Percentiles rank a stretch among this genome's conserved stretches.
Conservation (phyloP, 2,329 filamentous ascomycete species). For the Aspergillus oerlinghausenensis region DNA sequence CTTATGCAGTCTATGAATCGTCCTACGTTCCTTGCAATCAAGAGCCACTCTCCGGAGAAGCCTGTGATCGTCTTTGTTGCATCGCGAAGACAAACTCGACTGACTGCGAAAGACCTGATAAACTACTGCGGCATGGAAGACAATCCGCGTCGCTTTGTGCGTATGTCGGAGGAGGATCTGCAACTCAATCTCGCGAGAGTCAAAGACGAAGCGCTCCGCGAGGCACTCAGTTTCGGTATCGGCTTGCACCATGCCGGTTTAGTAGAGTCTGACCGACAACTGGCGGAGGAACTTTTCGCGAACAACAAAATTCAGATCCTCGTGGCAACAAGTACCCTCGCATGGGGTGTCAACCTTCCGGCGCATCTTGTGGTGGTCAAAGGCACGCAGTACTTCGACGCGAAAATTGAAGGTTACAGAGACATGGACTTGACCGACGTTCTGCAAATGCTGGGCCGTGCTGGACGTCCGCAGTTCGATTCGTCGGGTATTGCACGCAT, state of each 20-base stretch:
- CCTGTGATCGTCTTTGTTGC: conserved; percentile 98
- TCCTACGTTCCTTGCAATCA: conserved; percentile 92
- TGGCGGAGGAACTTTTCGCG: conserved; percentile 90
- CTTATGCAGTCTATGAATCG: conserved; percentile 99
- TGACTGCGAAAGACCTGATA: conserved; percentile 94
- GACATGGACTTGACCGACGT: conserved; percentile 99
- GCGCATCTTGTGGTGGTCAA: conserved; percentile 97
- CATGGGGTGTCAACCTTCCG: conserved; percentile 96
- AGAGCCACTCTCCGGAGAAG: conserved; percentile 92
- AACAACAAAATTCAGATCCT: conserved; percentile 98
- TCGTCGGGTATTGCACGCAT: conserved; percentile 93
- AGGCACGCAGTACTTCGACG: conserved; percentile 96
- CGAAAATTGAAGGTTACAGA: conserved; percentile 94
- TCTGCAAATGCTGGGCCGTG: conserved; percentile 93
- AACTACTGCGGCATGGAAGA: conserved; percentile 99
- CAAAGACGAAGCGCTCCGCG: conserved; percentile 86
- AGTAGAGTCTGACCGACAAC: conserved; percentile 85
- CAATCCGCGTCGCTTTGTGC: conserved; percentile 85
- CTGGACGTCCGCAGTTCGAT: conserved; percentile 94
- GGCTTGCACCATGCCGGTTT: conserved; percentile 95
- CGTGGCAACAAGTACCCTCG: conserved; percentile 89
- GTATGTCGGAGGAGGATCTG: conserved; percentile 92
- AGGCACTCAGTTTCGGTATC: conserved; percentile 96
- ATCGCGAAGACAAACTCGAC: conserved; percentile 85
- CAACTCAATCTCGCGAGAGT: conserved; percentile 81